Base-by-base conservation (phyloP, 805 yeast genomes). In the Pichia phayaonensis region DNA sequence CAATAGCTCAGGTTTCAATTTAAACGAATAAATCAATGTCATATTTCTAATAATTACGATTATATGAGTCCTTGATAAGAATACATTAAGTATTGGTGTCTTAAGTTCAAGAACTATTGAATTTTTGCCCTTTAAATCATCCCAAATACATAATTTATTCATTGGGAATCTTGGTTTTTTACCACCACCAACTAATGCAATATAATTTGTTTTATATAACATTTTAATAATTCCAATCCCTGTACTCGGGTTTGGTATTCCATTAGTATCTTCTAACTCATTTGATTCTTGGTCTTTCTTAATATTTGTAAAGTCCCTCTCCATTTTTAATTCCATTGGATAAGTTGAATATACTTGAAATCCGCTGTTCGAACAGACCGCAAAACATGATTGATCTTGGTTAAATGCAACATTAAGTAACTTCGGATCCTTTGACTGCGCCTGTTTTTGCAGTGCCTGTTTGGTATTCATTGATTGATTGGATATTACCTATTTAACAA, bases 101-200 rank as follows among this genome's bases (percentile, higher is more conserved):
- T 77, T 75, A 62, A 90, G 89, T 63, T 87, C 94, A 52, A 94
- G 68, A 38, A 77, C 76, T 20, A 88, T 72, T 4, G 90, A 84
- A 27, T 83, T 82, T 56, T 81, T 82, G 55, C 83, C 77, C 66
- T 87, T 86, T 53, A 87, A 66, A 64, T 92, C 98, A 67, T 92
- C 97, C 96, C 97, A 94, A 18, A 92, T 83, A 36, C 89, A 76
- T 39, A 90, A 77, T 64, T 86, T 86, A 68, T 87, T 88, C 57
- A 79, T 74, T 1, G 96, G 86, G 60, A 80, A 87, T 54, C 79
- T 75, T 22, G 97, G 97, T 52, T 75, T 76, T 54, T 76, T 74
- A 1, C 97, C 97, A 18, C 97, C 97, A 1, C 97, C 97, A 0
- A 90, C 87, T 42, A 94, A 68, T 0, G 92, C 96, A 48, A 92